phyloP scores from a whole-genome alignment of 2,329 filamentous ascomycete species.

The Cercospora janseana region DNA sequence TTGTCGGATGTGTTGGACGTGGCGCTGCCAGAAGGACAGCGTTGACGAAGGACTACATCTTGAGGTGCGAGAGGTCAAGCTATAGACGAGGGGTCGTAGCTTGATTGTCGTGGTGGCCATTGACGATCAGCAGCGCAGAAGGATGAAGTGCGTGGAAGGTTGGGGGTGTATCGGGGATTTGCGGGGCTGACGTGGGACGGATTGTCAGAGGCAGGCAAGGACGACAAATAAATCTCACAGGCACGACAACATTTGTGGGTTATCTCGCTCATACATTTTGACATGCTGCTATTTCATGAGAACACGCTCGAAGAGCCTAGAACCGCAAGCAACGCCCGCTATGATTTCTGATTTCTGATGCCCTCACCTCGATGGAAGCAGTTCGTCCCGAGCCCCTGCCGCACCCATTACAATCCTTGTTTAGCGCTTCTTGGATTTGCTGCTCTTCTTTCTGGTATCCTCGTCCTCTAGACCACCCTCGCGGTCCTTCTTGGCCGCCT shows the following conservation, averaged over 20 bases:
- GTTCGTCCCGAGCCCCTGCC: not conserved
- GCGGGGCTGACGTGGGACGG: too few relatives aligned
- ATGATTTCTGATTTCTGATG: not conserved
- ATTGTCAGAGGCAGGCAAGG: too few relatives aligned
- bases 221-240: too few relatives aligned
- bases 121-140: not conserved
- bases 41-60: not conserved
- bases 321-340: conserved; percentile 1
- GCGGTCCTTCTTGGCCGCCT: conserved; percentile 66
- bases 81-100: not conserved
- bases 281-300: not conserved
- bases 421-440: conserved; percentile 30
- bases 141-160: not conserved
- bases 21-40: not conserved
- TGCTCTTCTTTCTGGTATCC: conserved; percentile 62
- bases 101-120: conserved; percentile 8
- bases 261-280: not conserved
- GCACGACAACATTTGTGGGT: too few relatives aligned
- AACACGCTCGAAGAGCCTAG: not conserved
- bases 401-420: not conserved
- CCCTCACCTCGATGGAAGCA: not conserved
- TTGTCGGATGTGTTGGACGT: not conserved
- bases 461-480: conserved; percentile 56
- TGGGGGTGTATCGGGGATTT: not conserved
- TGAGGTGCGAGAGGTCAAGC: not conserved